Base-by-base conservation (phyloP, 257 asterid genomes). In the Rehmannia glutinosa region DNA sequence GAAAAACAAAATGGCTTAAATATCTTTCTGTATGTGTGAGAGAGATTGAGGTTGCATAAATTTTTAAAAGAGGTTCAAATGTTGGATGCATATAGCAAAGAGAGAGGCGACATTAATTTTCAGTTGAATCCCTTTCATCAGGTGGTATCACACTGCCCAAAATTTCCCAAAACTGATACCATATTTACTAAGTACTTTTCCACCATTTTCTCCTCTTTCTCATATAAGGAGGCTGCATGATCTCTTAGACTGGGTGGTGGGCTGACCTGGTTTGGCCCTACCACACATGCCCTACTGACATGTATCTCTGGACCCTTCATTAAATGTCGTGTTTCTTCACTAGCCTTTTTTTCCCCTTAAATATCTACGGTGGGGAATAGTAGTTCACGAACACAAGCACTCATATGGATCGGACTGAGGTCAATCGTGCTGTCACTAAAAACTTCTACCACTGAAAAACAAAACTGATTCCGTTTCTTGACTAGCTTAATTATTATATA, bases 281-380 rank as follows among this genome's bases (percentile, higher is more conserved):
- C 58, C 58, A 43, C 51, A 62, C 68, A 62, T 63, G 69, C 57
- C 51, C 20, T 43, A 32, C 64, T 28, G 53, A 25, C 25, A 56
- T 16, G 68, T 23, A 45, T 25, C 64, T 72, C 72, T 2, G 36
- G 36, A 21, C 77, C 62, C 6, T 72, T 36, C 66, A 74, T 68
- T 46, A 19, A 28, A 56, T 61, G 63, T 19, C 24, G 65, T 47
- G 35, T 56, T 72, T 6, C 6, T 55, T 1, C 4, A 33, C 32
- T 50, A 38, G 25, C 8, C 47, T 2, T n/a, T n/a, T n/a, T n/a
- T n/a, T n/a, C n/a, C n/a, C n/a, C n/a, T n/a, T n/a, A n/a, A n/a
- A n/a, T n/a, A n/a, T n/a, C n/a, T n/a, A n/a, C n/a, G n/a, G n/a
- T n/a, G n/a, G n/a, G n/a, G n/a, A n/a, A n/a, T n/a, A n/a, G n/a